Evolutionary conservation across 345 rosid genomes (phyloP).

Genomic region (Erodium maritimum): DNA sequence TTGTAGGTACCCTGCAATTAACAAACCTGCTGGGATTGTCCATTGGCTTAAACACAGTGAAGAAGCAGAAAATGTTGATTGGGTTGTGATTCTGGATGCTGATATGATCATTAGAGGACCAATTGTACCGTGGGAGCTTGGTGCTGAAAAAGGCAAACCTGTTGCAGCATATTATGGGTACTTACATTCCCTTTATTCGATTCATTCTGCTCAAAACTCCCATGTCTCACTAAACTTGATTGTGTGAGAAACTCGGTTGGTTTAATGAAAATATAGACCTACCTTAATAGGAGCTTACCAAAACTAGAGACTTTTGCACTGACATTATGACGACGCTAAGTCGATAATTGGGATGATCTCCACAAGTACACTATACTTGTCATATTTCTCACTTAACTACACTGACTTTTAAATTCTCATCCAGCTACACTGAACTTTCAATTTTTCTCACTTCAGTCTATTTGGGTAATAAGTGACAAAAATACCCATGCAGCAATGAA

Average conservation of each 20-base stretch:
- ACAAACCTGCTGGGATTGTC: conserved; percentile 88
- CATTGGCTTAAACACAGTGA: conserved; percentile 91
- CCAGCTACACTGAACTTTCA: too few species aligned
- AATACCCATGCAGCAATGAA: too few species aligned
- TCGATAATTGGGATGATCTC: too few species aligned
- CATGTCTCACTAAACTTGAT: background rate
- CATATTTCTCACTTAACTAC: too few species aligned
- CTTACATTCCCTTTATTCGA: background rate
- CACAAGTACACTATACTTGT: too few species aligned
- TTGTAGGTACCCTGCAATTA: conserved; percentile 91
- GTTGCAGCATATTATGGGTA: conserved; percentile 94
- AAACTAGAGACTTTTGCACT: background rate
- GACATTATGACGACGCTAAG: background rate
- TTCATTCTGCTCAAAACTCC: background rate
- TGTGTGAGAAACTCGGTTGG: background rate
- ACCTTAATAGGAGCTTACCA: background rate
- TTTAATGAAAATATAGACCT: background rate
- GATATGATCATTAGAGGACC: conserved; percentile 96
- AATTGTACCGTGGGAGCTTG: conserved; percentile 89
- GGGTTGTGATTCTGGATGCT: conserved; percentile 98
- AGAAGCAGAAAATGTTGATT: conserved; percentile 78
- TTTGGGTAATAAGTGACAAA: too few species aligned
- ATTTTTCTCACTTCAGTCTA: too few species aligned
- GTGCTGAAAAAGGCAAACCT: conserved; percentile 78
- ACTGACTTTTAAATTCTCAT: too few species aligned